Conservation (phyloP, 192 early-diverging fungal genomes). For the Paraglomus occultum region DNA sequence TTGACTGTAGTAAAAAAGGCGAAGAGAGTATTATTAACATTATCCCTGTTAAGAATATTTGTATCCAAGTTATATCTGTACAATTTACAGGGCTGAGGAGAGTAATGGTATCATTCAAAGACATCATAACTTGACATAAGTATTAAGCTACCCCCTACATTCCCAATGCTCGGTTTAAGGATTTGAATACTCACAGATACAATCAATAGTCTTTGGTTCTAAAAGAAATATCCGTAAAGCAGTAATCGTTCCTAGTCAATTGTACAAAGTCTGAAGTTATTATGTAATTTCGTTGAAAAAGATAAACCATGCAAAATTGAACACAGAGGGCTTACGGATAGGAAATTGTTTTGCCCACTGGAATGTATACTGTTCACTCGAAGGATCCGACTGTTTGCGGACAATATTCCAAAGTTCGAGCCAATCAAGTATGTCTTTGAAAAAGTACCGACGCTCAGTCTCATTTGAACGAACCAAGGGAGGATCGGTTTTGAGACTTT, state of each 20-base stretch:
- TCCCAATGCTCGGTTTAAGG: no score
- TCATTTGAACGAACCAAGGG: neutral
- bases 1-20: slow-evolving; percentile 9
- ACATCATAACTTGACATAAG: no score
- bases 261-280: no score
- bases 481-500: no score
- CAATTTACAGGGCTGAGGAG: no score
- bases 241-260: neutral
- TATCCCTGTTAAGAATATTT: no score
- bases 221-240: slow-evolving; percentile 23
- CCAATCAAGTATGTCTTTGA: slow-evolving; percentile 20
- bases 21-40: neutral
- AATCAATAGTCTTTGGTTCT: slow-evolving; percentile 13
- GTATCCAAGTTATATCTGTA: no score
- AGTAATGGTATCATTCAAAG: no score
- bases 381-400: slow-evolving; percentile 15
- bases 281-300: no score
- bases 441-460: neutral
- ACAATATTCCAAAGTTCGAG: slow-evolving; percentile 16
- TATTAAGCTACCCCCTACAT: no score
- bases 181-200: slow-evolving; percentile 27
- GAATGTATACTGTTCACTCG: slow-evolving; percentile 3
- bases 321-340: neutral
- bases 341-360: slow-evolving; percentile 29
- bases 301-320: no score